Evolutionary conservation across 1,139 yeast genomes (phyloP), one percentile per base, ranked within the genome.

Genomic region (Debaryomycetaceae sp.): DNA sequence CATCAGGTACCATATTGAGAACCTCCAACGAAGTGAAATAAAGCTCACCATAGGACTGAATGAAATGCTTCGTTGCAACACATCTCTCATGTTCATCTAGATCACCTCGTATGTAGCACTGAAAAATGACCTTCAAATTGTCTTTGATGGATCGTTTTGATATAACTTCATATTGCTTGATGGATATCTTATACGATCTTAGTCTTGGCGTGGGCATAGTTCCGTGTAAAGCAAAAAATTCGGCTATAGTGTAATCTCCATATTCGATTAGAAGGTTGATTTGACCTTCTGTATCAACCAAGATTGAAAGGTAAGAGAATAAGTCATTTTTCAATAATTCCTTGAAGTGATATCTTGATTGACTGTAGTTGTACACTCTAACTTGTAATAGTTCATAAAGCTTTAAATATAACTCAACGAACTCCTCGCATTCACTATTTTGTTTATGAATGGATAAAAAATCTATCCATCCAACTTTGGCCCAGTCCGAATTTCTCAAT

Each of bases 391-490:
- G 52, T 49, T 74, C 78, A 44, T 55, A 67, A 0, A 66, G 54
- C 44, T 73, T 73, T 24, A 68, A 48, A 44, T 72, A 73, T 1
- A 62, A 40, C 5, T 52, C 57, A 5, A 68, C 54, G 41, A 67
- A 62, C 1, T 58, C 59, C 31, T 51, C 54, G 39, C 69, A 62
- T 22, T 66, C 73, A 39, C 68, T 60, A 23, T 61, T 50, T 20
- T 54, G 55, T 40, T 57, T 52, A 34, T 61, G 55, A 4, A 66
- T 44, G 9, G 51, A 56, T 24, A 73, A 45, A 48, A 62, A 74
- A 38, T 68, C 72, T 4, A 64, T 49, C 78, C 78, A 74, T 13
- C 68, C 51, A 3, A 63, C 53, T 44, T 69, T 69, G 8, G 75
- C 75, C 75, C 75, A 69, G 14, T 52, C 51, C 4, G 60, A 51